phyloP scores from a whole-genome alignment of 73 alveolate species.

The Tetrahymena thermophila region DNA sequence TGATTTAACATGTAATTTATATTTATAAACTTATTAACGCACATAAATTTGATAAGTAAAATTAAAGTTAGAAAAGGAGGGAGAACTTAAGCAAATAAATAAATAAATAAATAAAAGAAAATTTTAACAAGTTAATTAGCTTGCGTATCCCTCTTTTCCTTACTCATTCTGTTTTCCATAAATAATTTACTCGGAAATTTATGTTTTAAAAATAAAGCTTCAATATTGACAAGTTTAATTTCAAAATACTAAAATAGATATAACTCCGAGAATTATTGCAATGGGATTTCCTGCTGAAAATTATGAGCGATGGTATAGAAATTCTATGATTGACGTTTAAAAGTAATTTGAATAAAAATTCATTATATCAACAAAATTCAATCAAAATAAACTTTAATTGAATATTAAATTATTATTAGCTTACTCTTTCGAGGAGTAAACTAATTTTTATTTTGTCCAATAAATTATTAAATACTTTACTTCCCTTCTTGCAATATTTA shows the following conservation, averaged over 20 bases:
- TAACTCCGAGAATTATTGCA: constrained; percentile 91
- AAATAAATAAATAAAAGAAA: not conserved
- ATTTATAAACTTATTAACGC: not conserved
- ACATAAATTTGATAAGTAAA: not conserved
- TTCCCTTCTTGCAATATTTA: not conserved
- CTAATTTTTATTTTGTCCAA: not conserved
- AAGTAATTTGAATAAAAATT: not conserved
- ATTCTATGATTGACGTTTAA: constrained; percentile 84
- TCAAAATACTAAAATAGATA: constrained; percentile 27
- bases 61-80: not conserved
- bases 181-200: too few relatives aligned
- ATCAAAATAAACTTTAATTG: not conserved
- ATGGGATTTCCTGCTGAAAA: constrained; percentile 96
- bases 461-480: not conserved
- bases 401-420: too few relatives aligned
- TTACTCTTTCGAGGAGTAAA: not conserved
- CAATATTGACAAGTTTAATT: not conserved
- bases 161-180: not conserved
- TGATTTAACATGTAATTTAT: constrained; percentile 61
- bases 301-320: constrained; percentile 76
- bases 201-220: too few relatives aligned
- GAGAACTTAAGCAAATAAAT: not conserved
- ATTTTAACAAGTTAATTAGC: not conserved
- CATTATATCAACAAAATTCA: not conserved
- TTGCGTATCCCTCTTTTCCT: not conserved